A percentile compares a stretch with the other conserved stretches of the same genome.
Conservation (phyloP, 1,139 yeast species). For the Candida tetrigidarum region DNA sequence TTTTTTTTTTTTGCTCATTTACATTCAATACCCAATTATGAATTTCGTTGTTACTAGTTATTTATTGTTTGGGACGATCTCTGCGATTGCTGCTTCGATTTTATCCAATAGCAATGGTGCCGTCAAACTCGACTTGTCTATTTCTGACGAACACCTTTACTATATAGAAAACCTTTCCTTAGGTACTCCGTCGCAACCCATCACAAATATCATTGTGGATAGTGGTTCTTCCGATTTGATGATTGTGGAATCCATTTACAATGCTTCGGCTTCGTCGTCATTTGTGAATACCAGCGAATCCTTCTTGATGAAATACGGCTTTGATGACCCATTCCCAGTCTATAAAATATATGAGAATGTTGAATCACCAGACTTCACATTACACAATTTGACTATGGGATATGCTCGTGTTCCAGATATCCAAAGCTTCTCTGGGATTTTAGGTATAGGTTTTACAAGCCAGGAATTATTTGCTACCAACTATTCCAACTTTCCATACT, state of each 20-base stretch:
- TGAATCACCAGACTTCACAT: constrained; percentile 5
- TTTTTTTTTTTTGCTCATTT: background rate
- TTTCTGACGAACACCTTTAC: constrained; percentile 15
- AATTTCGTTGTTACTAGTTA: background rate
- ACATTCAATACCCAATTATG: background rate
- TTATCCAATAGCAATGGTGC: background rate
- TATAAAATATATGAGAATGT: constrained; percentile 19
- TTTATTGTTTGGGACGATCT: background rate
- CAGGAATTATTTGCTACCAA: constrained; percentile 18
- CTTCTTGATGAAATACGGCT: constrained; percentile 20
- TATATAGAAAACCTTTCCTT: constrained; percentile 18
- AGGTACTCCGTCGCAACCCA: constrained; percentile 22
- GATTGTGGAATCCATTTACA: constrained; percentile 17
- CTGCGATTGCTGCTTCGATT: background rate
- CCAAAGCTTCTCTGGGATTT: constrained; percentile 18
- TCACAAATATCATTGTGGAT: constrained; percentile 22
- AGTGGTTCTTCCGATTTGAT: constrained; percentile 29
- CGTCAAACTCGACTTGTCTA: constrained; percentile 3
- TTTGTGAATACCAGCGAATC: constrained; percentile 14
- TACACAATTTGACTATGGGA: constrained; percentile 13
- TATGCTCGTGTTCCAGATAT: constrained; percentile 10
- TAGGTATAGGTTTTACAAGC: constrained; percentile 25
- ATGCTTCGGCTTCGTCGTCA: constrained; percentile 16
- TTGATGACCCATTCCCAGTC: constrained; percentile 18
- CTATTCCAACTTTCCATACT: constrained; percentile 20